Conservation (phyloP, 2,329 filamentous ascomycete genomes). For the Mollisia scopiformis region DNA sequence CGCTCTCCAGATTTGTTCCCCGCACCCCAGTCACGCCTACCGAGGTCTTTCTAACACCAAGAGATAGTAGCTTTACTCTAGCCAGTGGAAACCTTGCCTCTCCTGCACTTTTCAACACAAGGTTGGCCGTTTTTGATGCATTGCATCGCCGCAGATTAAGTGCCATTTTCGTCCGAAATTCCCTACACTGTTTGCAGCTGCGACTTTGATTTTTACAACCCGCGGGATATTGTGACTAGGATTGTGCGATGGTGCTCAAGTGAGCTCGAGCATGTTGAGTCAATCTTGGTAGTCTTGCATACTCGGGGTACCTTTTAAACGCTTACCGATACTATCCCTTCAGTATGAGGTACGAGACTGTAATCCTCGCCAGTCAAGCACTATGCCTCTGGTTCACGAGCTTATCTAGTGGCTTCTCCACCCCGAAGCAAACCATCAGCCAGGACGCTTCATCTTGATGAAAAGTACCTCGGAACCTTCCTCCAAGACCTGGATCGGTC, state of each 20-base stretch:
- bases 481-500: not conserved
- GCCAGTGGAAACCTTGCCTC: not conserved
- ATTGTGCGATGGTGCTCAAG: no score
- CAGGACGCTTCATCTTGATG: not conserved
- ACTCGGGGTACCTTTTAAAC: not conserved
- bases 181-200: no score
- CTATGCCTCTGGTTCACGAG: not conserved
- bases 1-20: not conserved
- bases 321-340: not conserved
- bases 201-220: no score
- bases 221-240: no score
- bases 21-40: not conserved
- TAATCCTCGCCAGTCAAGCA: no score
- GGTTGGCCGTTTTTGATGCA: conserved; percentile 3
- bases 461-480: conserved; percentile 5
- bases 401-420: not conserved
- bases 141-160: not conserved
- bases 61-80: not conserved
- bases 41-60: not conserved
- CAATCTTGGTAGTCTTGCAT: not conserved
- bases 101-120: not conserved
- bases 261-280: not conserved
- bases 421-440: not conserved
- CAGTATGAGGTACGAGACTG: no score
- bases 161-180: not conserved